A percentile compares a stretch with the other conserved stretches of the same genome.
Evolutionary conservation across 495 filamentous ascomycete genomes (phyloP).

Genomic region (Ramalina intermedia): DNA sequence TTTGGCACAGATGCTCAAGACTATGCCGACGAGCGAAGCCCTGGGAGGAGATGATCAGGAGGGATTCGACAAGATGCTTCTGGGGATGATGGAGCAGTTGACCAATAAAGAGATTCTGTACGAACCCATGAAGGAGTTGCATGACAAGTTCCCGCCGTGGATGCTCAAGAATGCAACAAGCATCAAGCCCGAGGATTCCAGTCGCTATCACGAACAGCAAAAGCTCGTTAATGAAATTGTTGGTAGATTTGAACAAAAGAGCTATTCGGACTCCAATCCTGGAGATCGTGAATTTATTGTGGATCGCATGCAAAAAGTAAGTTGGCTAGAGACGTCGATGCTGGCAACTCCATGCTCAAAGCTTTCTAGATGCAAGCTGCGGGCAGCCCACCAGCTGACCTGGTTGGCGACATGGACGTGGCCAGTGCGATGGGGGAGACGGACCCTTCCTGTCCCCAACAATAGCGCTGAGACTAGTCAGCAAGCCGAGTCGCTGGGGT

Average conservation of each 20-base stretch:
- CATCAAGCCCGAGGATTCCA: constrained; percentile 55
- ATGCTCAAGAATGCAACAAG: constrained; percentile 58
- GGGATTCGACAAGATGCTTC: constrained; percentile 80
- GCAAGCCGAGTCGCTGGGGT: no score
- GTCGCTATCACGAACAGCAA: constrained; percentile 70
- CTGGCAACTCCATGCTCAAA: constrained; percentile 14
- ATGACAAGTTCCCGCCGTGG: constrained; percentile 84
- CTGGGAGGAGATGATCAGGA: constrained; percentile 58
- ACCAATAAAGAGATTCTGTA: constrained; percentile 97
- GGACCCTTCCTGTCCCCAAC: constrained; percentile 57
- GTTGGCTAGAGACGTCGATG: constrained; percentile 12
- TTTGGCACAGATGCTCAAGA: constrained; percentile 71
- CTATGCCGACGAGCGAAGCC: constrained; percentile 51
- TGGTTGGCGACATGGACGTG: constrained; percentile 76
- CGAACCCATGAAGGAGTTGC: constrained; percentile 93
- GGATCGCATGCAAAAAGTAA: constrained; percentile 91
- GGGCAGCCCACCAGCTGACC: constrained; percentile 75
- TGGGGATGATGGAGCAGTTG: constrained; percentile 97
- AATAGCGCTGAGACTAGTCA: constrained; percentile 30
- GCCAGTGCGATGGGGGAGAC: constrained; percentile 55
- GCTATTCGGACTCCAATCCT: constrained; percentile 67
- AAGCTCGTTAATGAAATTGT: constrained; percentile 76
- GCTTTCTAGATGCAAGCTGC: constrained; percentile 73
- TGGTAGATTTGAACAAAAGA: constrained; percentile 62
- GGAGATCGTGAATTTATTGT: constrained; percentile 84